phyloP scores from a whole-genome alignment of 352 stramenopile genomes.

The Globisporangium carolinianum region DNA sequence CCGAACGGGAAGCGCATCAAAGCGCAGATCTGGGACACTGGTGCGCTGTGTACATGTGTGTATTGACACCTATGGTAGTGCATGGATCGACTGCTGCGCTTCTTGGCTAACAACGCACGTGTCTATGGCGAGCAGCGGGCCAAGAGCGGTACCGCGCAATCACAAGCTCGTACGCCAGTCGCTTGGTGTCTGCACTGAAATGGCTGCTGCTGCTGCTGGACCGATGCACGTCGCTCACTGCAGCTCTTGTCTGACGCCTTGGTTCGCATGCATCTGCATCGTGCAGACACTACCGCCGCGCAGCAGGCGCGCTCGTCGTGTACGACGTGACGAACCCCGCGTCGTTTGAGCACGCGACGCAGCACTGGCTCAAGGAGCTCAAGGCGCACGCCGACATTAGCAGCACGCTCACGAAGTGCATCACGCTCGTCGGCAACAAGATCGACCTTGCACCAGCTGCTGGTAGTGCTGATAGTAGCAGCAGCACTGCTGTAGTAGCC shows the following conservation, averaged over 20 bases:
- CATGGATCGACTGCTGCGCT: no score
- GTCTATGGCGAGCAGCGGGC: conserved; percentile 22
- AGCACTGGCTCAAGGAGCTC: conserved; percentile 71
- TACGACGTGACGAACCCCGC: conserved; percentile 66
- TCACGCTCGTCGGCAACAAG: conserved; percentile 81
- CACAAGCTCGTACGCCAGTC: conserved; percentile 54
- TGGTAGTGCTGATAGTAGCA: no score
- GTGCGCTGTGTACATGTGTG: conserved; percentile 8
- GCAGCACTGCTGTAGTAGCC: no score
- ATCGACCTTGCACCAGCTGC: conserved; percentile 38
- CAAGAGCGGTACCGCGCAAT: conserved; percentile 81
- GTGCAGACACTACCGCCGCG: conserved; percentile 62
- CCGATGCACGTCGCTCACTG: background rate
- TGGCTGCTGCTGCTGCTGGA: no score
- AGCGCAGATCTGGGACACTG: conserved; percentile 80
- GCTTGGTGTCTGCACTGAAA: background rate
- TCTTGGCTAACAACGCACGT: no score
- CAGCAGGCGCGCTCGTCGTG: conserved; percentile 61
- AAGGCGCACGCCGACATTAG: conserved; percentile 52
- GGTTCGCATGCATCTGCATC: background rate
- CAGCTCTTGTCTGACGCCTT: no score
- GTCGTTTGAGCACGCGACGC: conserved; percentile 64
- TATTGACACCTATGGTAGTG: background rate
- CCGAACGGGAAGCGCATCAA: conserved; percentile 77
- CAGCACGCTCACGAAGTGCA: conserved; percentile 55